These are phyloP conservation scores for Trichomonas tenax DNA, from an alignment of 208 protist species.

Conservation along the genomic window DNA sequence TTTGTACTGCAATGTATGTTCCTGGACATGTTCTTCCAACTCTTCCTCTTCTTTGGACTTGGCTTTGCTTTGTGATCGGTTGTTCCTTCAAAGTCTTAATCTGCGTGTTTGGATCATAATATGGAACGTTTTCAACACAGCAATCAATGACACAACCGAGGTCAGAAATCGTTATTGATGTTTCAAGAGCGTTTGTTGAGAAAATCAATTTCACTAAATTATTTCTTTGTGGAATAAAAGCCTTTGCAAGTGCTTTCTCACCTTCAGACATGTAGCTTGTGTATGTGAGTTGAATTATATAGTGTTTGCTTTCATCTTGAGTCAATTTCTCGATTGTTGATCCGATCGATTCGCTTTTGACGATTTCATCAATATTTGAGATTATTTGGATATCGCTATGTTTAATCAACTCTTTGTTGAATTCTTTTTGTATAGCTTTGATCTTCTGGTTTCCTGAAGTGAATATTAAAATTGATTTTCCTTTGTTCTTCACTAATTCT, in stretches of 20 bases:
- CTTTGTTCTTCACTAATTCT: not conserved
- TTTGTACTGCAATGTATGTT: not conserved
- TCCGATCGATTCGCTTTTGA: too few relatives aligned
- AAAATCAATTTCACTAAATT: not conserved
- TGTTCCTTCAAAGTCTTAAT: not conserved
- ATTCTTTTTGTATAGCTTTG: too few relatives aligned
- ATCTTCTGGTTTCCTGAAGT: not conserved
- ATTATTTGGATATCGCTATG: not conserved
- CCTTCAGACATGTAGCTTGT: not conserved
- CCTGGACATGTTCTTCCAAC: not conserved
- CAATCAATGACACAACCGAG: not conserved
- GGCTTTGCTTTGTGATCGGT: not conserved
- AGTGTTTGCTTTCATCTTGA: not conserved
- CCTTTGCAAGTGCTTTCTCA: not conserved
- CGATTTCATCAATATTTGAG: not conserved
- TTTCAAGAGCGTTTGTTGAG: not conserved
- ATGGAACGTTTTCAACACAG: not conserved
- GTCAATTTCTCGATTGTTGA: not conserved
- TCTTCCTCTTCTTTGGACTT: not conserved
- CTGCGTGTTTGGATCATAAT: not conserved
- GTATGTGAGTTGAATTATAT: not conserved
- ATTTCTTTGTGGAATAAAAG: not conserved
- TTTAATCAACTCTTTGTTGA: not conserved
- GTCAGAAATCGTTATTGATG: not conserved
- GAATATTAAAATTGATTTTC: not conserved